Conservation (phyloP, 441 rosid genomes). For the Raphanus hybrid region DNA sequence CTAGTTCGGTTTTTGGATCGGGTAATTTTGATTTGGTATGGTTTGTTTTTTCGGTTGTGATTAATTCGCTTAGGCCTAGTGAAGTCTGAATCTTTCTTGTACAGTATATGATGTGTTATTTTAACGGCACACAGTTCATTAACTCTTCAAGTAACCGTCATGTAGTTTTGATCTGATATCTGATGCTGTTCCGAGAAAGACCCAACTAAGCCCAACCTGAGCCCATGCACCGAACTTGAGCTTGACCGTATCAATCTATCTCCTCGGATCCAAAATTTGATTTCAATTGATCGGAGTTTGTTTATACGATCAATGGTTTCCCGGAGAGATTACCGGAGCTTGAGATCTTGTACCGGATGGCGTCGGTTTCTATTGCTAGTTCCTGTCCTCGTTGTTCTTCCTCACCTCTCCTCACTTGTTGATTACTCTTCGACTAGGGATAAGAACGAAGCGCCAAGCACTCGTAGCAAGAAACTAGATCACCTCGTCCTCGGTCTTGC, state of each 20-base stretch:
- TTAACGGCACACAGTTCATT: slow-evolving; percentile 5
- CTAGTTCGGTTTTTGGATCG: too few species aligned
- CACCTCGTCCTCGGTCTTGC: slow-evolving; percentile 76
- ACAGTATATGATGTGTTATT: not conserved
- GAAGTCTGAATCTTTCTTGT: not conserved
- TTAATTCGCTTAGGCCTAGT: too few species aligned
- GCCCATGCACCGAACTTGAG: not conserved
- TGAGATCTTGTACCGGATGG: slow-evolving; percentile 70
- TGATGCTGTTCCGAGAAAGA: not conserved
- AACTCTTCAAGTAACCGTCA: slow-evolving; percentile 6
- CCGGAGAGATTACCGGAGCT: slow-evolving; percentile 48
- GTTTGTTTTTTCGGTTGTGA: too few species aligned
- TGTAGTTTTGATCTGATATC: slow-evolving; percentile 6
- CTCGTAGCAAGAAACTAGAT: slow-evolving; percentile 58
- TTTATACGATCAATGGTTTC: slow-evolving; percentile 30
- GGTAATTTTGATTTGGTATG: too few species aligned
- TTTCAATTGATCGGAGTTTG: not conserved
- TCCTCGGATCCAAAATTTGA: not conserved
- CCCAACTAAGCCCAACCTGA: not conserved
- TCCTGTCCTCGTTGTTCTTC: slow-evolving; percentile 61
- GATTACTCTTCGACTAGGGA: slow-evolving; percentile 52
- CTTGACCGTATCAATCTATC: not conserved
- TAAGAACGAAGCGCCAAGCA: slow-evolving; percentile 40
- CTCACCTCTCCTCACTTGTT: slow-evolving; percentile 62
- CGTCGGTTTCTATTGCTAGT: slow-evolving; percentile 62